A percentile compares a stretch with the other conserved stretches of the same genome.
Conservation (phyloP, 1,284 basidiomycete genomes). For the Sanguinoderma infundibulare region DNA sequence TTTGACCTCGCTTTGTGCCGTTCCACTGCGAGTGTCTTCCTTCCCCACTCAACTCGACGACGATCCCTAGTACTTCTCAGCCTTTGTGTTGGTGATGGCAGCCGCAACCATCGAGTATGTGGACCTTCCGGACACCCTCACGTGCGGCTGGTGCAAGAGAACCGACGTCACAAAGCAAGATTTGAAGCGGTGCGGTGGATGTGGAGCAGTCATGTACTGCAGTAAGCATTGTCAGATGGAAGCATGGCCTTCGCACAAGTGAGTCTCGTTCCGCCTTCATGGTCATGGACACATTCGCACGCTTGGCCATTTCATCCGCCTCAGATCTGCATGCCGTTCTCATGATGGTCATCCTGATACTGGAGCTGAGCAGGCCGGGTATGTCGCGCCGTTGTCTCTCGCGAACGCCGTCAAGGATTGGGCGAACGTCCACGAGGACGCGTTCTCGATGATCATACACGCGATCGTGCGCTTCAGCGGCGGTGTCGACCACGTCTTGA, state of each 20-base stretch:
- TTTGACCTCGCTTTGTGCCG: no score
- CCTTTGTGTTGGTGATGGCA: no score
- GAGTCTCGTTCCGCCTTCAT: background rate
- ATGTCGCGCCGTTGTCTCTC: conserved; percentile 1
- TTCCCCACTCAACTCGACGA: no score
- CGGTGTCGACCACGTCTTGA: background rate
- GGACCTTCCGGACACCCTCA: background rate
- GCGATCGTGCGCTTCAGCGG: background rate
- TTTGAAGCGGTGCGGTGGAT: conserved; percentile 3
- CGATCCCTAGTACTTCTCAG: no score
- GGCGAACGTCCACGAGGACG: background rate
- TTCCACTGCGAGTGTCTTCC: no score
- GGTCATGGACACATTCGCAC: background rate
- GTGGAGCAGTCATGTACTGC: conserved; percentile 1
- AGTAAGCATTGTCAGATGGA: conserved; percentile 5
- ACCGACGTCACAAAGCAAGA: background rate
- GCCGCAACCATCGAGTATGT: background rate
- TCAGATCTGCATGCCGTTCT: background rate
- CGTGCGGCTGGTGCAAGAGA: background rate
- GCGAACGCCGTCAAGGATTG: conserved; percentile 2
- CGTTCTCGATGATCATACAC: conserved; percentile 3
- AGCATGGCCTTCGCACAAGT: conserved; percentile 6
- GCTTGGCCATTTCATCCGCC: background rate
- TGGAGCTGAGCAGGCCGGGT: background rate
- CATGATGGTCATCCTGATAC: background rate